phyloP scores from a whole-genome alignment of 345 rosid genomes.

The Brassica juncea region DNA sequence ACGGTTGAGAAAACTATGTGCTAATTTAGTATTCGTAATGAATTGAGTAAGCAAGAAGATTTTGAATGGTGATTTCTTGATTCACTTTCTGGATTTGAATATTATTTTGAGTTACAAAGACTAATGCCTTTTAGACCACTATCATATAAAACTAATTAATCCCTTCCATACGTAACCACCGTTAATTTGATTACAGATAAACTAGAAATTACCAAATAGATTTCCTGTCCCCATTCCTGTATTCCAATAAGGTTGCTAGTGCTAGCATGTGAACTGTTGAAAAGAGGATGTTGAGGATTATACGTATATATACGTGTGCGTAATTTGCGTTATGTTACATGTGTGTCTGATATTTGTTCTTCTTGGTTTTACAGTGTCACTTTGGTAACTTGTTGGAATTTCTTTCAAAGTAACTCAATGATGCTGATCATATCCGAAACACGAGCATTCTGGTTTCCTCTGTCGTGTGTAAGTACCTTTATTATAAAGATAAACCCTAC shows the following conservation, averaged over 20 bases:
- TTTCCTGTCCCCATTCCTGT: conserved; percentile 25
- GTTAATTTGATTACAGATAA: conserved; percentile 15
- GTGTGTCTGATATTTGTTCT: conserved; percentile 2
- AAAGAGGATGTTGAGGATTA: not conserved
- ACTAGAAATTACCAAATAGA: conserved; percentile 28
- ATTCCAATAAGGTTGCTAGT: conserved; percentile 1
- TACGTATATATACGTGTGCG: conserved; percentile 24
- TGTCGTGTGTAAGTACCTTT: conserved; percentile 22
- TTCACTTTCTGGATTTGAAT: conserved; percentile 24
- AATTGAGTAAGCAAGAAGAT: conserved; percentile 43
- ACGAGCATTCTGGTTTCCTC: conserved; percentile 16
- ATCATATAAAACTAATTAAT: conserved; percentile 19
- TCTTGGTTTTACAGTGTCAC: conserved; percentile 13
- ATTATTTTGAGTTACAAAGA: conserved; percentile 22
- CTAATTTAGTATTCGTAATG: conserved; percentile 31
- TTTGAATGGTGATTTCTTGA: conserved; percentile 38
- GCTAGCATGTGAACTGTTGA: conserved; percentile 32
- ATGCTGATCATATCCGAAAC: not conserved
- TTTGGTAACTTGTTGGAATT: conserved; percentile 15
- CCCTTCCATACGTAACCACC: conserved; percentile 23
- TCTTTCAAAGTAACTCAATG: not conserved
- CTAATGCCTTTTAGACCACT: conserved; percentile 29
- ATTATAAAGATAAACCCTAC: not conserved
- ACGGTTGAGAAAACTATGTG: conserved; percentile 63
- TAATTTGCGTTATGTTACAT: conserved; percentile 11